Base-by-base conservation (phyloP, 495 filamentous ascomycete genomes). In the Geoglossum glabrum region DNA sequence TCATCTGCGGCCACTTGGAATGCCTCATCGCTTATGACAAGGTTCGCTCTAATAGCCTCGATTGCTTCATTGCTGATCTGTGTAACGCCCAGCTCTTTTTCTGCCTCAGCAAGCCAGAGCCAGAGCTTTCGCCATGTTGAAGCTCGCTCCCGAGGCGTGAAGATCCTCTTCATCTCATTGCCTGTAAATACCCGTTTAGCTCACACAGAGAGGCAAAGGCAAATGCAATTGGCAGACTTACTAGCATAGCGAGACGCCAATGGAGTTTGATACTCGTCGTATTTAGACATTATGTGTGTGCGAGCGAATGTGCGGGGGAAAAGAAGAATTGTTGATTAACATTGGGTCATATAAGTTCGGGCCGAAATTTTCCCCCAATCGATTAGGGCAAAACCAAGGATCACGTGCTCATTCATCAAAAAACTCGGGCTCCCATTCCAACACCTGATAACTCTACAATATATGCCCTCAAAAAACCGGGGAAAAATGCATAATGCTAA, bases 111-210 rank as follows among this genome's bases (percentile, higher is more conserved):
- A 13, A 94, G 81, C 75, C 78, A 84, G 28, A 88, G 64, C 87
- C 87, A 94, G 50, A 93, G 74, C 61, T 82, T 71, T 62, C 87
- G 79, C 87, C 87, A 92, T 34, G 79, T 87, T 6, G 80, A 77
- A 64, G 76, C 75, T n/a, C 87, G 76, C 56, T 75, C 79, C 30
- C 86, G 77, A 57, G 79, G 79, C 33, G 78, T 82, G 72, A 90
- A 93, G 60, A 90, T 68, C 33, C 65, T 66, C 17, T 19, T 21
- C 40, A 45, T 45, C 13, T 40, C 36, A 5, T 15, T 40, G 36
- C 36, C 36, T 40, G 5, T 3, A 2, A 15, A 40, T 3, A 3
- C 11, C 4, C 17, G 11, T 1, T 40, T 15, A 40, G 36, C 13
- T 15, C n/a, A n/a, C n/a, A n/a, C n/a, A n/a, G n/a, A n/a, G n/a